Conservation (phyloP, 2,329 filamentous ascomycete species). For the Ceratocystis destructans region DNA sequence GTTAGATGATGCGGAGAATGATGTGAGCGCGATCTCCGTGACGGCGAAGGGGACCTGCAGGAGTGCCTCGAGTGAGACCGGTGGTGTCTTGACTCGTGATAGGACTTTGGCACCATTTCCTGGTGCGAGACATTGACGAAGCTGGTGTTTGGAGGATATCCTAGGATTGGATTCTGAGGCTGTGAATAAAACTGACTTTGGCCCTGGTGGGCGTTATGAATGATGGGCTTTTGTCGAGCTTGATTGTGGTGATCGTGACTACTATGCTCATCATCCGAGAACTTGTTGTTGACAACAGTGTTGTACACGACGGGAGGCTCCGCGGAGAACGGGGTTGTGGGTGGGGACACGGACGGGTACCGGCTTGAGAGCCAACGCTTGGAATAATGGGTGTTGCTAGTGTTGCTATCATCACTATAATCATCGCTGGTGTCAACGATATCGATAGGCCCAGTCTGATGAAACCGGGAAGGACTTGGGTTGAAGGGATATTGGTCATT, state of each 20-base stretch:
- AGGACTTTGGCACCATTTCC: not conserved
- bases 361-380: not conserved
- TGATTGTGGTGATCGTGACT: not conserved
- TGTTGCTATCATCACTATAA: not conserved
- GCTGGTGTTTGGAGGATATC: not conserved
- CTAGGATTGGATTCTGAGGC: not conserved
- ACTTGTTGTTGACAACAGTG: slow-evolving; percentile 1
- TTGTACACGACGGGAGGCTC: slow-evolving; percentile 10
- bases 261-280: slow-evolving; percentile 9
- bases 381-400: not conserved
- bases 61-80: not conserved
- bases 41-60: not conserved
- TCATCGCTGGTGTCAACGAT: not conserved
- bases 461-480: slow-evolving; percentile 7
- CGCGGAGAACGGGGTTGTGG: not conserved
- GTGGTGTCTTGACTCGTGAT: not conserved
- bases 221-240: not conserved
- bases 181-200: not conserved
- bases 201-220: not conserved
- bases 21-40: not conserved
- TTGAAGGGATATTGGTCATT: not conserved
- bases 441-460: slow-evolving; percentile 5
- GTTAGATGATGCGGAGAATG: not conserved
- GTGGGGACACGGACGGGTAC: not conserved
- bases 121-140: not conserved